Evolutionary conservation across 2,329 filamentous ascomycete species (phyloP).

Genomic region (Cercospora zeina): DNA sequence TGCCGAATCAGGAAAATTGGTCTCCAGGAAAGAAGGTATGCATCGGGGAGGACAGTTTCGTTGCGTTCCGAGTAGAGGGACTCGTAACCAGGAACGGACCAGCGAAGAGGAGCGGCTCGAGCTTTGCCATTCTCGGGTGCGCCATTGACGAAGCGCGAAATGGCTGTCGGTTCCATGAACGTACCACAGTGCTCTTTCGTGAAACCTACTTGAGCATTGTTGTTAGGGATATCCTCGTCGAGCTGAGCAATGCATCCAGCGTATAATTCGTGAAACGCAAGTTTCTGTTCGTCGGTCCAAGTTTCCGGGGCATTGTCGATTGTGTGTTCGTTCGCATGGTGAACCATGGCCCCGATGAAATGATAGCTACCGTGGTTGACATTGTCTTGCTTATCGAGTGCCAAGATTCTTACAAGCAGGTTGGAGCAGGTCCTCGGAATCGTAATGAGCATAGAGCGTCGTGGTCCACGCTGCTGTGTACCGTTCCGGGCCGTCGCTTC

Average conservation of each 20-base stretch:
- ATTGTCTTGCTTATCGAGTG: slow-evolving; percentile 6
- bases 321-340: not conserved
- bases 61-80: slow-evolving; percentile 10
- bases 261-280: not conserved
- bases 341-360: slow-evolving; percentile 9
- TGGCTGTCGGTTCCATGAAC: slow-evolving; percentile 7
- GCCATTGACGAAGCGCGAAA: slow-evolving; percentile 4
- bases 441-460: slow-evolving; percentile 17
- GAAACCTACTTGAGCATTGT: slow-evolving; percentile 2
- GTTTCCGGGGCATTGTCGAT: not conserved
- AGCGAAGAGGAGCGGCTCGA: slow-evolving; percentile 4
- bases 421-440: slow-evolving; percentile 17
- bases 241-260: not conserved
- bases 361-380: slow-evolving; percentile 14
- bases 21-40: slow-evolving; percentile 14
- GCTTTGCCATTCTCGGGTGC: not conserved
- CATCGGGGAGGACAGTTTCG: slow-evolving; percentile 10
- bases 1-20: slow-evolving; percentile 16
- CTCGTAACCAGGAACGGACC: slow-evolving; percentile 10
- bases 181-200: slow-evolving; percentile 14
- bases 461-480: not conserved
- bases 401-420: slow-evolving; percentile 11
- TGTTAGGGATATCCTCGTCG: not conserved
- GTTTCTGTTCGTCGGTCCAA: slow-evolving; percentile 16
- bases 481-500: slow-evolving; percentile 13